These are phyloP conservation scores for Penicillium sp. DNA, from an alignment of 2,329 filamentous ascomycete genomes.

Conservation along the genomic window DNA sequence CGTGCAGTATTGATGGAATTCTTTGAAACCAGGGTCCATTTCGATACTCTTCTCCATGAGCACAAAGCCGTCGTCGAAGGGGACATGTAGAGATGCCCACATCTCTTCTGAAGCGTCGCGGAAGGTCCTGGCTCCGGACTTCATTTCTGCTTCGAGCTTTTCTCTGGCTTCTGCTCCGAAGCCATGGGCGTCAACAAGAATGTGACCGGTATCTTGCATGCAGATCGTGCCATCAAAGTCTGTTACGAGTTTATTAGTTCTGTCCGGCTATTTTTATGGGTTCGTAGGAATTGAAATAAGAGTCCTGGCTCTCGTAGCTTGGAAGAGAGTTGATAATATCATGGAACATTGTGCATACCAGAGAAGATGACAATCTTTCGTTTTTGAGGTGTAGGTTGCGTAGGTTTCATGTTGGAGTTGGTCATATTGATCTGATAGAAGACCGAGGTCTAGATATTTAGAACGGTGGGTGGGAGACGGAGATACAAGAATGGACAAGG, in stretches of 20 bases:
- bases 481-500: not conserved
- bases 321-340: not conserved
- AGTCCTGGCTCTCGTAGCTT: no score
- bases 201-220: constrained; percentile 72
- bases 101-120: constrained; percentile 73
- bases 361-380: constrained; percentile 53
- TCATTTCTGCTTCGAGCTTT: constrained; percentile 66
- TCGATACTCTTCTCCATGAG: constrained; percentile 66
- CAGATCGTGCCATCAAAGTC: constrained; percentile 75
- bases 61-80: constrained; percentile 70
- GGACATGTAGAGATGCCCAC: constrained; percentile 69
- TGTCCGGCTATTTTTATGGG: no score
- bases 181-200: constrained; percentile 69
- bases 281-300: no score
- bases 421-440: constrained; percentile 12
- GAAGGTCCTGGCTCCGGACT: constrained; percentile 68
- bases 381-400: constrained; percentile 25
- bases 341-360: constrained; percentile 34
- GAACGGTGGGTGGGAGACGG: not conserved
- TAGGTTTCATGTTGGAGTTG: constrained; percentile 19
- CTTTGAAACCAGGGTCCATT: constrained; percentile 66
- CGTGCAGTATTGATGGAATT: constrained; percentile 68
- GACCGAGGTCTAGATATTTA: no score
- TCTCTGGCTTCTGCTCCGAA: constrained; percentile 62
- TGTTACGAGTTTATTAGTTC: constrained; percentile 41